Base-by-base conservation (phyloP, 2,329 filamentous ascomycete species). In the Blastomyces percursus region DNA sequence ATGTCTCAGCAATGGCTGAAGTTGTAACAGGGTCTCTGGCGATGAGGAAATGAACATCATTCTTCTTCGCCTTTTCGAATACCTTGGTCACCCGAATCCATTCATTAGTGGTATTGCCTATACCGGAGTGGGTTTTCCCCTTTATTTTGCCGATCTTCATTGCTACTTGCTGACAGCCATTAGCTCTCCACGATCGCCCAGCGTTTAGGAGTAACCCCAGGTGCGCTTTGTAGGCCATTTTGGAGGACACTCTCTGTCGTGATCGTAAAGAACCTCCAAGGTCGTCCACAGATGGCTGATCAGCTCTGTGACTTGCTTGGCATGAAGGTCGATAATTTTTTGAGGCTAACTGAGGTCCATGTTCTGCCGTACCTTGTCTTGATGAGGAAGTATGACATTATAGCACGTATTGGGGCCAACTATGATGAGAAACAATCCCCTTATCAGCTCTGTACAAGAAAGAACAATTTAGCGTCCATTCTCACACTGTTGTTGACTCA, bases 41-140 rank as follows among this genome's bases (percentile, higher is more conserved):
- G 90, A 94, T 65, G 86, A 93, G 66, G 91, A 96, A 71, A 83
- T 96, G 62, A 94, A 94, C 68, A 83, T 96, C 60, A 88, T 94
- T 27, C 79, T 99, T 38, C 82, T 96, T 62, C 86, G 89, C 67
- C 81, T 97, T 7, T 81, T 96, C 9, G 89, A 96, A 63, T 96
- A 94, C 71, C 80, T 97, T 9, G 93, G 93, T 8, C 88, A 94
- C 75, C 80, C 84, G 51, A 96, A 95, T 72, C 83, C 84, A 48
- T 83, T 96, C 40, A 80, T 96, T 9, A 90, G 87, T 61, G 88
- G 87, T 4, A 84, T 91, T 66, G 90, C 93, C 3, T 94, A 91
- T 72, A 88, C 89, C 67, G 92, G 96, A 76, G 85, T 89, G 75
- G 66, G 76, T 65, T 27, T 60, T 68, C 48, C 67, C 32, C 19